These are phyloP conservation scores for Tricholoma matsutake DNA, from an alignment of 768 basidiomycete species.

Conservation along the genomic window DNA sequence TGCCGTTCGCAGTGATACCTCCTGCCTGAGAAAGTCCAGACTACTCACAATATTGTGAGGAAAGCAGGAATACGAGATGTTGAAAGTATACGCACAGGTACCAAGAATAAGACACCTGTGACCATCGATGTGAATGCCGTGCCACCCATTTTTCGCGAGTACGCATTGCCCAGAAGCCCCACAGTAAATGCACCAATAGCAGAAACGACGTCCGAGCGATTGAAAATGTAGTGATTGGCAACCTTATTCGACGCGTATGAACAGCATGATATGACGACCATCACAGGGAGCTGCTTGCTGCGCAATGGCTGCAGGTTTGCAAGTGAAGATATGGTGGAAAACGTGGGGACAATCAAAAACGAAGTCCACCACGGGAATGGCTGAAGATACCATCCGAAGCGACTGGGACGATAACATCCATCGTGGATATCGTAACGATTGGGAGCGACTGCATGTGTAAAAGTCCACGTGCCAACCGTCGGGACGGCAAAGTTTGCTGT, in stretches of 20 bases:
- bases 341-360: conserved; percentile 72
- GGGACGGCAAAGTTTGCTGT: conserved; percentile 41
- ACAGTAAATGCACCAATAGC: conserved; percentile 84
- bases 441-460: conserved; percentile 50
- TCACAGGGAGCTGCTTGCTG: conserved; percentile 70
- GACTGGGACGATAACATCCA: conserved; percentile 69
- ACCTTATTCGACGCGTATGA: conserved; percentile 78
- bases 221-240: conserved; percentile 83
- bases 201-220: conserved; percentile 79
- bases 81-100: conserved; percentile 57
- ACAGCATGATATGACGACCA: conserved; percentile 82
- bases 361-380: conserved; percentile 78
- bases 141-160: conserved; percentile 78
- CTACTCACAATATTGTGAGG: conserved; percentile 32
- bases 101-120: conserved; percentile 81
- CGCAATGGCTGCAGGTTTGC: conserved; percentile 75
- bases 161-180: conserved; percentile 74
- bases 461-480: conserved; percentile 61
- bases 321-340: conserved; percentile 69
- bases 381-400: conserved; percentile 75
- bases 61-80: neutral
- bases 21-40: conserved; percentile 85
- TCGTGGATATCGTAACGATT: conserved; percentile 46
- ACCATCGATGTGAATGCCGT: conserved; percentile 92
- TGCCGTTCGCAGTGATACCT: conserved; percentile 77